Conservation (phyloP, 2,329 filamentous ascomycete genomes). For the Coniochaeta ligniaria region DNA sequence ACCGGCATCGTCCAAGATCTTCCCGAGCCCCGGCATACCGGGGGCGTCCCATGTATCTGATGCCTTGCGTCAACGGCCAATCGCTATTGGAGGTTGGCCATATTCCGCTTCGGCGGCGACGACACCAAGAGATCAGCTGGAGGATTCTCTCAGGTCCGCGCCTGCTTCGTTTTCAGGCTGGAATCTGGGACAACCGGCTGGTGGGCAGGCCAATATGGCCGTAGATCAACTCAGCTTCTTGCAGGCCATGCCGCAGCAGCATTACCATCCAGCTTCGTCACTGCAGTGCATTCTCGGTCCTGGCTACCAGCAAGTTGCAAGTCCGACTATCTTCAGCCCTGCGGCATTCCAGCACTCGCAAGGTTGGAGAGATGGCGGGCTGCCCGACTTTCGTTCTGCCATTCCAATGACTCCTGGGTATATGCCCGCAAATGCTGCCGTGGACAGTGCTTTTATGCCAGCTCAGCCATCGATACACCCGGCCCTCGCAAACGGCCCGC, state of each 20-base stretch:
- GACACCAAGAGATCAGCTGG: conserved; percentile 4
- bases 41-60: conserved; percentile 7
- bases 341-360: conserved; percentile 26
- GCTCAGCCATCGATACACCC: conserved; percentile 19
- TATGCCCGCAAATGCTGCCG: conserved; percentile 23
- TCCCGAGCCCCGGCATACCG: conserved; percentile 21
- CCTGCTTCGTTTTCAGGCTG: conserved; percentile 9
- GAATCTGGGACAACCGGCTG: conserved; percentile 7
- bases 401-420: conserved; percentile 25
- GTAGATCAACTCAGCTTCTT: conserved; percentile 8
- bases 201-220: conserved; percentile 3
- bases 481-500: conserved; percentile 12
- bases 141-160: conserved; percentile 6
- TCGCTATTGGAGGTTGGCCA: conserved; percentile 10
- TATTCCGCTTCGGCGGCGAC: conserved; percentile 10
- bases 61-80: conserved; percentile 6
- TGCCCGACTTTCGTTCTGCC: conserved; percentile 22
- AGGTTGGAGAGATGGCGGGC: conserved; percentile 27
- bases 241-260: conserved; percentile 12
- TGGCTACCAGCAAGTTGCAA: conserved; percentile 26
- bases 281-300: conserved; percentile 20
- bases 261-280: conserved; percentile 10
- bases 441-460: conserved; percentile 23
- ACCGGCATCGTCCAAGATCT: conserved; percentile 39
- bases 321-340: conserved; percentile 32